phyloP scores from a whole-genome alignment of 2,329 filamentous ascomycete genomes.

The Diaporthe destruens region DNA sequence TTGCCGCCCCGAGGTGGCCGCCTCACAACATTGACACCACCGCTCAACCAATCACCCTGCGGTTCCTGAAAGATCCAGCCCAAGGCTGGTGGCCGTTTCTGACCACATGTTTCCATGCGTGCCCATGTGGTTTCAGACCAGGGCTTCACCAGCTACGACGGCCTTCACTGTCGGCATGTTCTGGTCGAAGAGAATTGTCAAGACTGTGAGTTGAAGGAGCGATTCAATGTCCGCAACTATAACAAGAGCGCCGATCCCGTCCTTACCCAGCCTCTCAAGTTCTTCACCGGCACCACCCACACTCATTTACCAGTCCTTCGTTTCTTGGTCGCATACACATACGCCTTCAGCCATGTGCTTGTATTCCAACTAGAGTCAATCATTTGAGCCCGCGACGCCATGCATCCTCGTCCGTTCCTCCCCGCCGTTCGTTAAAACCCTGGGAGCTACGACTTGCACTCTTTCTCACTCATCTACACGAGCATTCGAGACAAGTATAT shows the following conservation, averaged over 20 bases:
- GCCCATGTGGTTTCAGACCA: constrained; percentile 16
- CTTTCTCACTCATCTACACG: neutral
- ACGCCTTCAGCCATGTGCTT: constrained; percentile 1
- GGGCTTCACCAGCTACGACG: neutral
- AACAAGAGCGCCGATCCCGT: constrained; percentile 13
- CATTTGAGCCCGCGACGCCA: constrained; percentile 5
- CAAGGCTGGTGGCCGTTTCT: neutral
- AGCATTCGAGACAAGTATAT: too few relatives aligned
- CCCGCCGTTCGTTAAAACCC: neutral
- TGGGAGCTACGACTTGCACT: neutral
- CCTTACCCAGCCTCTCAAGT: neutral
- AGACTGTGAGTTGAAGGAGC: neutral
- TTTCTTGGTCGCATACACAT: neutral
- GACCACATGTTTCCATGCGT: neutral
- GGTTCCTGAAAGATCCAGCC: neutral
- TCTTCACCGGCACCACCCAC: constrained; percentile 24
- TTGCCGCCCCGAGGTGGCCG: constrained; percentile 22
- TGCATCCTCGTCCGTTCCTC: neutral
- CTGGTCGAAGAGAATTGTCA: neutral
- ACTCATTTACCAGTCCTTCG: constrained; percentile 21
- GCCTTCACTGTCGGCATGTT: neutral
- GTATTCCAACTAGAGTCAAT: neutral
- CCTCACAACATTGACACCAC: neutral
- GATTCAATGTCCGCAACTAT: neutral
- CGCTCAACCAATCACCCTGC: neutral